Conservation (phyloP, 2,329 filamentous ascomycete species). For the Pseudocercospora crystallina region DNA sequence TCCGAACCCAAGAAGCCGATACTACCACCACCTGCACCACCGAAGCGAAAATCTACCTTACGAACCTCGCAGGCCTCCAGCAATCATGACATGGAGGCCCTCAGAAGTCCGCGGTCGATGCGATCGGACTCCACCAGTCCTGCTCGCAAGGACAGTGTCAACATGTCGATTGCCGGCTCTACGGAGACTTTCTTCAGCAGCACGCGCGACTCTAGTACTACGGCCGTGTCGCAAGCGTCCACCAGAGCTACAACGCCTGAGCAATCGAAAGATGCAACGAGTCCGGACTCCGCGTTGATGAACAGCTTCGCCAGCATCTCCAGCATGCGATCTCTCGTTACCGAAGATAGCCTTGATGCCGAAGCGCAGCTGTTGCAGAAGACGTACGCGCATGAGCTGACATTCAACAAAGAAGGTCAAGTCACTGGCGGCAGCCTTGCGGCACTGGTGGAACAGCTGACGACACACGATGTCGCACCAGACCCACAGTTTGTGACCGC, state of each 20-base stretch:
- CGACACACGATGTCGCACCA: constrained; percentile 87
- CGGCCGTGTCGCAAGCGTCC: constrained; percentile 75
- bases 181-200: constrained; percentile 74
- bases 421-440: constrained; percentile 89
- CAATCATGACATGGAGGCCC: constrained; percentile 13
- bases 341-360: constrained; percentile 74
- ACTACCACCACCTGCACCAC: constrained; percentile 11
- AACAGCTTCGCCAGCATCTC: constrained; percentile 66
- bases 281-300: constrained; percentile 54
- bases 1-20: constrained; percentile 12
- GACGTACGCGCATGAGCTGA: constrained; percentile 86
- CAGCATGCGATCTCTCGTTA: constrained; percentile 62
- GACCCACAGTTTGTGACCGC: constrained; percentile 89
- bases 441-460: constrained; percentile 90
- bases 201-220: constrained; percentile 74
- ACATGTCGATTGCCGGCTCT: constrained; percentile 73
- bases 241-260: constrained; percentile 89
- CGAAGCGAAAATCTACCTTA: constrained; percentile 8
- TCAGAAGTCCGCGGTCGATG: constrained; percentile 15
- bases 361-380: constrained; percentile 86
- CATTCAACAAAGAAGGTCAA: constrained; percentile 91
- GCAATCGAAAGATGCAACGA: constrained; percentile 47
- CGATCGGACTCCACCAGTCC: constrained; percentile 17
- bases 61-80: constrained; percentile 18
- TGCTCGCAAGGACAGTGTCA: constrained; percentile 64